Evolutionary conservation across 768 basidiomycete genomes (phyloP), one percentile per base, ranked within the genome.

Genomic region (Boletus speciosus): DNA sequence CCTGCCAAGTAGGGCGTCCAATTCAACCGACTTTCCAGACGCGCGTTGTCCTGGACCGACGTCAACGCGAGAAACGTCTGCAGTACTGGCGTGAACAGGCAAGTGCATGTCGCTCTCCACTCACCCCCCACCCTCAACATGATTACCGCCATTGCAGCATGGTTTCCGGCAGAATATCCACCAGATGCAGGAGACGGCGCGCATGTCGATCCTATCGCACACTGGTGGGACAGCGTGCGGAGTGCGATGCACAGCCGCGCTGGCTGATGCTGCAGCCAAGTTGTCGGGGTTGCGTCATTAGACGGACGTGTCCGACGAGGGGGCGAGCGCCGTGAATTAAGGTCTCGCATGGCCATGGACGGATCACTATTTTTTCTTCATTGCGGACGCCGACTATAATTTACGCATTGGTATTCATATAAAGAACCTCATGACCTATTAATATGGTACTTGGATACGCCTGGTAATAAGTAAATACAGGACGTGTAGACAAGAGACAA

Each of bases 1-100:
- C 72, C 27, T 94, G 93, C 61, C 71, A 78, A 1, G 78, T 86
- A 23, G 90, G 94, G 67, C 44, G 77, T 43, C 63, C 32, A 49
- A 39, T 52, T 37, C 44, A 41, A 29, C 25, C 25, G 25, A 25
- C 25, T 4, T 25, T 25, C 25, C 25, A 92, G 90, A 71, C 93
- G 93, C 61, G 65, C 70, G 43, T 75, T 95, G 35, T 93, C 81
- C 73, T 76, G 84, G 91, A 93, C 62, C 75, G 84, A 37, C 81
- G 82, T 60, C 81, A 87, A 59, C 83, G 92, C 60, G 84, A 89
- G 73, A 92, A 87, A 71, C 86, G 92, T 60, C 73, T 85, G 40
- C 90, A 92, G 66, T 93, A 94, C 72, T 93, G 92, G 86, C 84
- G 85, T 60, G 92, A 94, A 74, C 91, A 92, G 78, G 86, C 84